These are phyloP conservation scores for Didymella keratinophila DNA, from an alignment of 2,329 filamentous ascomycete genomes.

Conservation along the genomic window DNA sequence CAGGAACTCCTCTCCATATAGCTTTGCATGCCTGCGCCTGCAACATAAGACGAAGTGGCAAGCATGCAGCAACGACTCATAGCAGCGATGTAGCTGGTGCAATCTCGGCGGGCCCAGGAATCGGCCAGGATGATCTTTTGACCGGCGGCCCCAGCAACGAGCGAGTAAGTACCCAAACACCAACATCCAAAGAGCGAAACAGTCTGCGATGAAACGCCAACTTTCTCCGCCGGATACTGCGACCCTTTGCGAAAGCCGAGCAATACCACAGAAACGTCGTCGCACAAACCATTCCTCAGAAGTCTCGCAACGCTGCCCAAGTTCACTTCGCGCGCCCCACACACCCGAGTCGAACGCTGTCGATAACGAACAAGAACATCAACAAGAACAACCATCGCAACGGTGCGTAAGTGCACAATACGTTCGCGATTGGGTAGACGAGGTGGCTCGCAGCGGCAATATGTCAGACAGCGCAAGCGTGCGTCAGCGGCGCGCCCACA, in stretches of 20 bases:
- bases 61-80: not conserved
- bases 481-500: conserved; percentile 6
- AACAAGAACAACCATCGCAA: conserved; percentile 2
- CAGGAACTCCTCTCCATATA: not conserved
- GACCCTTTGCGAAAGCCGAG: not conserved
- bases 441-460: conserved; percentile 2
- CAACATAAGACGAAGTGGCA: not conserved
- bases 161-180: conserved; percentile 2
- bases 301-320: not conserved
- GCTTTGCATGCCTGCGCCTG: not conserved
- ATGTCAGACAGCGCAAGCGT: conserved; percentile 3
- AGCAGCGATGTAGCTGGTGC: not conserved
- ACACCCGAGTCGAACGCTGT: not conserved
- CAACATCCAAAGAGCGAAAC: not conserved
- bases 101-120: not conserved
- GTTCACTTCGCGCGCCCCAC: not conserved
- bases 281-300: not conserved
- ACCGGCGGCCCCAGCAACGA: conserved; percentile 2
- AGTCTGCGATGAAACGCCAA: conserved; percentile 8
- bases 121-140: conserved; percentile 1
- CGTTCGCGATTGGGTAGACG: conserved; percentile 1
- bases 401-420: not conserved
- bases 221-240: conserved; percentile 5
- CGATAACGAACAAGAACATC: conserved; percentile 1
- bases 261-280: not conserved